Evolutionary conservation across 352 stramenopile genomes (phyloP).

Genomic region (Phytophthora pseudosyringae): DNA sequence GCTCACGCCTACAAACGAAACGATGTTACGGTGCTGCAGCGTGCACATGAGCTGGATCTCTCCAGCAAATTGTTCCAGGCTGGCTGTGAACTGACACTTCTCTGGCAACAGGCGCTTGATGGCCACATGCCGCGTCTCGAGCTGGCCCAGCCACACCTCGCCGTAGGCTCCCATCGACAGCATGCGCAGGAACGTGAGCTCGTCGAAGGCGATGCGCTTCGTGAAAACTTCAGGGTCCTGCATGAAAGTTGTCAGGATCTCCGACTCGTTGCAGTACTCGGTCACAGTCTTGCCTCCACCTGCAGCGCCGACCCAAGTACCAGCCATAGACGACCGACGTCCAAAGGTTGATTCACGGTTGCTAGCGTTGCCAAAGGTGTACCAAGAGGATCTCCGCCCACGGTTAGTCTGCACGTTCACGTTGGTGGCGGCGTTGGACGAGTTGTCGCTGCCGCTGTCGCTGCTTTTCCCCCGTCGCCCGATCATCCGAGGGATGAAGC

Average conservation of each 20-base stretch:
- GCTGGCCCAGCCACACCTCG: constrained; percentile 74
- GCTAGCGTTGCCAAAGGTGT: constrained; percentile 37
- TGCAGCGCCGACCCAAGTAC: constrained; percentile 31
- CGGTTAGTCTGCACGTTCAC: constrained; percentile 27
- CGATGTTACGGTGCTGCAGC: constrained; percentile 80
- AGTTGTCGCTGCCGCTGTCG: constrained; percentile 27
- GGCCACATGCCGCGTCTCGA: constrained; percentile 72
- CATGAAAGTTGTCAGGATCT: constrained; percentile 56
- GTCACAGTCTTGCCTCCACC: constrained; percentile 52
- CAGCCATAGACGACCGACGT: constrained; percentile 37
- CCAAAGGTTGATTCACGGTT: constrained; percentile 31
- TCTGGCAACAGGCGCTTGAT: constrained; percentile 77
- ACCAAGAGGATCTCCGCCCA: constrained; percentile 38
- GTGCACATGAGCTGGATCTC: constrained; percentile 79
- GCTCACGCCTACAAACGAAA: constrained; percentile 75
- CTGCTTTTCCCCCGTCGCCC: constrained; percentile 22
- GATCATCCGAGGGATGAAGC: constrained; percentile 29
- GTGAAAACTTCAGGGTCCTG: constrained; percentile 55
- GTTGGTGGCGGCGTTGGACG: constrained; percentile 29
- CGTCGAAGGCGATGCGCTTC: constrained; percentile 66
- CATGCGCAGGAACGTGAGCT: constrained; percentile 69
- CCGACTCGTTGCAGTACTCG: constrained; percentile 70
- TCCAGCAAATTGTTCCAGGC: constrained; percentile 69
- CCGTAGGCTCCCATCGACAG: constrained; percentile 76
- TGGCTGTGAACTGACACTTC: constrained; percentile 55